Base-by-base conservation (phyloP, 225 moss, liverwort and hornwort genomes). In the Pleurozium schreberi region DNA sequence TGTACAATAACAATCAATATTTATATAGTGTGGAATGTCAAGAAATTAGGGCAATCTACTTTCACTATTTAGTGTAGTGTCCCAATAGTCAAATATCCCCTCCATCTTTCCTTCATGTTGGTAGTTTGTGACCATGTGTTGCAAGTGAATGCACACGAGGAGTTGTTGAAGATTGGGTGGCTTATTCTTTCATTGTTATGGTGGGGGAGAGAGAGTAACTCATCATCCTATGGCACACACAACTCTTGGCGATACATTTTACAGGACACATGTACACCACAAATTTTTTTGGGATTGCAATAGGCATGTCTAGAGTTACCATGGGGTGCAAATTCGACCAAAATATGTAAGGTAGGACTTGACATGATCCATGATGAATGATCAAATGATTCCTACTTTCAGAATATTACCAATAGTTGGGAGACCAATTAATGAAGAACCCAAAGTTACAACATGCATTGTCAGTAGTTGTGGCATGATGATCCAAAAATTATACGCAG, bases 151-250 rank as follows among this genome's bases (percentile, higher is more conserved):
- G 80, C 85, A 67, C 75, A 84, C 75, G 85, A 83, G 49, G 80
- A 87, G 89, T 91, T 43, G 87, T 87, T 91, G 91, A 75, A 87
- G 84, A 87, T 89, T 84, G 1, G 22, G 60, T 84, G 80, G 60
- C 65, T 9, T 81, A 68, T 85, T 91, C 52, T 84, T 65, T 84
- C 47, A 31, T 31, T 30, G 86, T 11, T 21, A n/a, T n/a, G 9
- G 59, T 75, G 31, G 1, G 34, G 34, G 22, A 5, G 80, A 57
- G 26, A 6, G 9, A 38, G 80, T 9, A 21, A 52, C n/a, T n/a
- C n/a, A n/a, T n/a, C n/a, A n/a, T n/a, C n/a, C n/a, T n/a, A n/a
- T n/a, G n/a, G n/a, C n/a, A n/a, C n/a, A n/a, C n/a, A n/a, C n/a
- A n/a, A n/a, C n/a, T n/a, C n/a, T n/a, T n/a, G n/a, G n/a, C n/a